Evolutionary conservation across 2,329 filamentous ascomycete species (phyloP).

Genomic region (Cladosporium halotolerans): DNA sequence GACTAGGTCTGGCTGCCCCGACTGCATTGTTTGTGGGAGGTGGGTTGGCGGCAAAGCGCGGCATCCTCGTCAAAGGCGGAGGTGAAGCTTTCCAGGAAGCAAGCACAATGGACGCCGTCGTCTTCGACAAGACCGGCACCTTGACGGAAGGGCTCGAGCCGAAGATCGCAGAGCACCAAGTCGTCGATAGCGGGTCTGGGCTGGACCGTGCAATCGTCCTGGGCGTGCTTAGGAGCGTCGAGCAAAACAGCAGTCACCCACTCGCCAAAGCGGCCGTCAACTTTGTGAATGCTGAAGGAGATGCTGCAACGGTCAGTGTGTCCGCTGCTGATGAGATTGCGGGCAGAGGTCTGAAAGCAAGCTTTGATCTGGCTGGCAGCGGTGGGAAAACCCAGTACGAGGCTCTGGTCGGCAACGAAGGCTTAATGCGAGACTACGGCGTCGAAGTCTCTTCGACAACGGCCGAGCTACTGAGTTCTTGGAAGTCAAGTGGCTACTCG

Average conservation of each 20-base stretch:
- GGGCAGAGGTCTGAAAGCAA: conserved; percentile 63
- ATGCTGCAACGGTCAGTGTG: conserved; percentile 22
- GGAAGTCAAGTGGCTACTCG: conserved; percentile 39
- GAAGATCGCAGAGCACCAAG: conserved; percentile 53
- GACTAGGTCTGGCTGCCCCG: conserved; percentile 75
- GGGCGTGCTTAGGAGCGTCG: conserved; percentile 54
- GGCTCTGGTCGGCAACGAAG: conserved; percentile 68
- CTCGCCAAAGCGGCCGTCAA: conserved; percentile 63
- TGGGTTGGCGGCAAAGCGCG: conserved; percentile 70
- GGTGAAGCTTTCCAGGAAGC: conserved; percentile 83
- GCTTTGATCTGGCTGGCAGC: conserved; percentile 10
- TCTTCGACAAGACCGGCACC: conserved; percentile 87
- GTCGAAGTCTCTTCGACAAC: conserved; percentile 26
- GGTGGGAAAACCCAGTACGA: conserved; percentile 54
- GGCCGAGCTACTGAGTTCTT: conserved; percentile 26
- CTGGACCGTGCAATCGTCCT: conserved; percentile 45
- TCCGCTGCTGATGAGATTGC: conserved; percentile 54
- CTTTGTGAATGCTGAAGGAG: conserved; percentile 46
- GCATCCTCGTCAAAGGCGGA: conserved; percentile 76
- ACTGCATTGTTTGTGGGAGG: conserved; percentile 79
- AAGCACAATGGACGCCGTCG: conserved; percentile 57
- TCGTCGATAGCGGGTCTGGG: conserved; percentile 16
- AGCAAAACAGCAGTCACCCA: conserved; percentile 68
- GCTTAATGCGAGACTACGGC: conserved; percentile 49
- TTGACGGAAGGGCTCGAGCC: conserved; percentile 68